Conservation (phyloP, 768 basidiomycete genomes). For the Imleria badia region DNA sequence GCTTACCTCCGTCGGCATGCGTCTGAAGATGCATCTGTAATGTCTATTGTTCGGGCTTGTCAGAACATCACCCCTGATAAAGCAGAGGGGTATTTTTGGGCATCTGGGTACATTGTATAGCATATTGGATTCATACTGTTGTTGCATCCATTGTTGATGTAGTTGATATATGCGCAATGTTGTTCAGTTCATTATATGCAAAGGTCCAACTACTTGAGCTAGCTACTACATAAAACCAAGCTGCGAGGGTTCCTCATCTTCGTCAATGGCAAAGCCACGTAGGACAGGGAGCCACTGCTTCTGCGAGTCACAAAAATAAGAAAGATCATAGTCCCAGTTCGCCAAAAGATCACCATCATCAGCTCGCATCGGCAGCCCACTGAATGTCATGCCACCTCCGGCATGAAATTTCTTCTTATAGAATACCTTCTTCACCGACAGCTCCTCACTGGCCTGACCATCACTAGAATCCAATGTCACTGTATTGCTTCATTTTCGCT, state of each 20-base stretch:
- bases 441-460: neutral
- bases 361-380: neutral
- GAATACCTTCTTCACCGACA: neutral
- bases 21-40: neutral
- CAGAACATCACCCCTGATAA: slow-evolving; percentile 3
- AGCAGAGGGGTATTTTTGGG: slow-evolving; percentile 1
- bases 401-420: neutral
- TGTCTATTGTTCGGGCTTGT: neutral
- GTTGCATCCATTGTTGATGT: too few relatives aligned
- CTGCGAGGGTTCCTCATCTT: neutral
- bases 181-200: too few relatives aligned
- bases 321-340: neutral
- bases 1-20: neutral
- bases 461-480: neutral
- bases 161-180: neutral
- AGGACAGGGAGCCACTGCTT: neutral
- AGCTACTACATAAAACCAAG: neutral
- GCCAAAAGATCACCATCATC: neutral
- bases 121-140: neutral
- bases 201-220: neutral
- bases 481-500: neutral
- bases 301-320: neutral
- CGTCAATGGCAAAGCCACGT: neutral
- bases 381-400: neutral
- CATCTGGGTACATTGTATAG: slow-evolving; percentile 1